Evolutionary conservation across 2,329 filamentous ascomycete species (phyloP).

Genomic region (Fusarium tupiense): DNA sequence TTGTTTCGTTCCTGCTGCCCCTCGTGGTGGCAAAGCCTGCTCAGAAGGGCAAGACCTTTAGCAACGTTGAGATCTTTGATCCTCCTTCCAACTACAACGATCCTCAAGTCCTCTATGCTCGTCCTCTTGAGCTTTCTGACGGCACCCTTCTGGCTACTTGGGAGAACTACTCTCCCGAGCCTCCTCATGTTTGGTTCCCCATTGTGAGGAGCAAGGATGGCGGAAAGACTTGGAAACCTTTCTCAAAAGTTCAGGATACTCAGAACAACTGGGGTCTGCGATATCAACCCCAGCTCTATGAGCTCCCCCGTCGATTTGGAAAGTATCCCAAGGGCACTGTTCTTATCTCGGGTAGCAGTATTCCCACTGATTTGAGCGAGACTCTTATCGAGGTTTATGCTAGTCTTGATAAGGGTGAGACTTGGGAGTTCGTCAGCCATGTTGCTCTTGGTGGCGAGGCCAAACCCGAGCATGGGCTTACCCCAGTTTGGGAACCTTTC

Average conservation of each 20-base stretch:
- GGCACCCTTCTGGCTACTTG: slow-evolving; percentile 63
- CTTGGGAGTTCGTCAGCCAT: slow-evolving; percentile 74
- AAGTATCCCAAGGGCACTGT: slow-evolving; percentile 70
- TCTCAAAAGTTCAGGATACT: slow-evolving; percentile 70
- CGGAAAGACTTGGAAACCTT: slow-evolving; percentile 67
- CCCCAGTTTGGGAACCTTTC: slow-evolving; percentile 79
- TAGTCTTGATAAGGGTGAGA: slow-evolving; percentile 66
- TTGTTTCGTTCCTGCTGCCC: slow-evolving; percentile 25
- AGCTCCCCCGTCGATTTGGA: slow-evolving; percentile 67
- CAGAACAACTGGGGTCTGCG: slow-evolving; percentile 72
- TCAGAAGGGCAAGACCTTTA: slow-evolving; percentile 28
- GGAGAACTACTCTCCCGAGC: slow-evolving; percentile 67
- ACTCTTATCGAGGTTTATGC: slow-evolving; percentile 78
- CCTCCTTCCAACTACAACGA: slow-evolving; percentile 56
- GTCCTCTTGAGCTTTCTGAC: slow-evolving; percentile 55
- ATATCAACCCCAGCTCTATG: slow-evolving; percentile 76
- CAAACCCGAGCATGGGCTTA: slow-evolving; percentile 69
- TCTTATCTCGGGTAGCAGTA: slow-evolving; percentile 68
- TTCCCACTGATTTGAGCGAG: slow-evolving; percentile 66
- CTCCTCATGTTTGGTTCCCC: slow-evolving; percentile 64
- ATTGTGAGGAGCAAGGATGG: slow-evolving; percentile 63
- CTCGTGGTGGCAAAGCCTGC: slow-evolving; percentile 23
- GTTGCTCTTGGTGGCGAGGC: slow-evolving; percentile 73
- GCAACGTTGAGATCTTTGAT: slow-evolving; percentile 52
- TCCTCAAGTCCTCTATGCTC: slow-evolving; percentile 56